These are phyloP conservation scores for Scutellospora calospora DNA, from an alignment of 371 early-diverging fungal genomes.

Conservation along the genomic window DNA sequence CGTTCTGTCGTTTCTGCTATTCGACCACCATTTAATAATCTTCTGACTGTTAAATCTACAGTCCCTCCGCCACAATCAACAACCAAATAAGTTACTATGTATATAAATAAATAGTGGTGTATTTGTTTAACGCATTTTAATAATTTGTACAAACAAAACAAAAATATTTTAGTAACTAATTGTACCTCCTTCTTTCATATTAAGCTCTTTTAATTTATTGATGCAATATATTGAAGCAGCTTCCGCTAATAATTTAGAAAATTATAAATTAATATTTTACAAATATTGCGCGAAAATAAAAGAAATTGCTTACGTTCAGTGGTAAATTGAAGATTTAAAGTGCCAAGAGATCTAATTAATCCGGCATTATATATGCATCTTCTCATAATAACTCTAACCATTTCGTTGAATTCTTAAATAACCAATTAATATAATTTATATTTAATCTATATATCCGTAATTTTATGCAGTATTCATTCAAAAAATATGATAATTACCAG, in stretches of 20 bases:
- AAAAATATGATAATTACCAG: conserved; percentile 41
- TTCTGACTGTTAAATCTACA: conserved; percentile 23
- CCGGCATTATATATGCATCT: conserved; percentile 25
- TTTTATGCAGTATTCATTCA: too few relatives aligned
- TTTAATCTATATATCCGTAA: too few relatives aligned
- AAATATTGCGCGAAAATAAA: not conserved
- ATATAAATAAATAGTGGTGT: too few relatives aligned
- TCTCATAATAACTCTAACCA: conserved; percentile 35
- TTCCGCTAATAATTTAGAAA: not conserved
- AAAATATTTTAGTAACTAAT: too few relatives aligned
- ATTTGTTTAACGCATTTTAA: too few relatives aligned
- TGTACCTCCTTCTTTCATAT: not conserved
- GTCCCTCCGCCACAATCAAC: conserved; percentile 38
- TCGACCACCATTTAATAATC: not conserved
- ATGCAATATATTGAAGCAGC: conserved; percentile 14
- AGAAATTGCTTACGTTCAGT: conserved; percentile 28
- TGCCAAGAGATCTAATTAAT: not conserved
- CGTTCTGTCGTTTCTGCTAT: conserved; percentile 17
- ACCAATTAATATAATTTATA: not conserved
- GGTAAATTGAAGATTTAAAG: conserved; percentile 6
- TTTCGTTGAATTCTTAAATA: too few relatives aligned
- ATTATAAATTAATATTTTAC: not conserved
- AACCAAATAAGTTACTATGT: conserved; percentile 8
- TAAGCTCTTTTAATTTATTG: not conserved
- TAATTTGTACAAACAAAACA: not conserved